phyloP scores from a whole-genome alignment of 306 rosid species.

The Cercis canadensis region DNA sequence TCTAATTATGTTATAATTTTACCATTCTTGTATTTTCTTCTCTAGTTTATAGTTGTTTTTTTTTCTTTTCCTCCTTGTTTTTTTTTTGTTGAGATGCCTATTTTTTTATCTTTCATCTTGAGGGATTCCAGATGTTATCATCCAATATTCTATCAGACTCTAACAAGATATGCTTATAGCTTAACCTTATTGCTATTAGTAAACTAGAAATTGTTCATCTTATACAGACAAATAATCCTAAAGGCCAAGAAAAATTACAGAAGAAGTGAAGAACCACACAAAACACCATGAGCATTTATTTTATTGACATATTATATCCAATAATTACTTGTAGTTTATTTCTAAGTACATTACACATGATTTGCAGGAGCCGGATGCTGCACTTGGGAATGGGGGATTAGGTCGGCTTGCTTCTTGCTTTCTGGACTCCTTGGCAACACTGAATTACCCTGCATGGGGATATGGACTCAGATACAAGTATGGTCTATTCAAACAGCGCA shows the following conservation, averaged over 20 bases:
- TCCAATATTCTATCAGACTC: too few species aligned
- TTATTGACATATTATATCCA: constrained; percentile 16
- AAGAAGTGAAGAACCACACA: constrained; percentile 12
- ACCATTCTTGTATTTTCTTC: neutral
- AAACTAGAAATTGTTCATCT: constrained; percentile 34
- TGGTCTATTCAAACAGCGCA: constrained; percentile 86
- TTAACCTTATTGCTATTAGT: neutral
- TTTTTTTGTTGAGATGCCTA: too few species aligned
- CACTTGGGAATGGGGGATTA: constrained; percentile 96
- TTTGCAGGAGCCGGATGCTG: constrained; percentile 93
- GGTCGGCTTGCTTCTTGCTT: constrained; percentile 98
- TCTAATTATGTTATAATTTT: constrained; percentile 27
- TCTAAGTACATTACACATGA: constrained; percentile 8
- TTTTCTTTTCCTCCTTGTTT: neutral
- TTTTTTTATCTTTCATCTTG: too few species aligned
- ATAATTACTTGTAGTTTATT: constrained; percentile 12
- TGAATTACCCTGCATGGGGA: constrained; percentile 98
- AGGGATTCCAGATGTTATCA: constrained; percentile 16
- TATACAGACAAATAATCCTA: constrained; percentile 13
- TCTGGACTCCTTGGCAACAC: constrained; percentile 92
- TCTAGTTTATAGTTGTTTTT: neutral
- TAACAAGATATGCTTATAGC: too few species aligned
- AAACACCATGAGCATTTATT: constrained; percentile 4
- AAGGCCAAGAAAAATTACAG: constrained; percentile 13
- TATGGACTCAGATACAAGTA: constrained; percentile 94